Evolutionary conservation across 176 grass and related monocot genomes (phyloP), one percentile per base, ranked within the genome.

Genomic region (Otatea glauca): DNA sequence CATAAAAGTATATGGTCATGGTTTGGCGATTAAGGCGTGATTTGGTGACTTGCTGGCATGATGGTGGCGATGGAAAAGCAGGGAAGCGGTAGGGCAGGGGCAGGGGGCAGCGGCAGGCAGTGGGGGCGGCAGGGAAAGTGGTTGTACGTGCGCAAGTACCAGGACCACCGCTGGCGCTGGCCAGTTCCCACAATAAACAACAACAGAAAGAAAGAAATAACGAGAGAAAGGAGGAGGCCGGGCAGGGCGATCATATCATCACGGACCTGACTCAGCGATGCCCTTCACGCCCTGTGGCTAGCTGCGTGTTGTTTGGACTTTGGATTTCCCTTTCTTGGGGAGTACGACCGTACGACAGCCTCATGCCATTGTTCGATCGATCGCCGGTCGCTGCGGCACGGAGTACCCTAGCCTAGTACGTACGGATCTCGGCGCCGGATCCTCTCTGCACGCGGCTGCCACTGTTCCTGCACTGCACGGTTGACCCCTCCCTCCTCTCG

Each of bases 91-190:
- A 62, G 73, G 77, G 27, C 15, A 45, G 23, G 73, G 77, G 27
- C 15, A 45, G 23, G 11, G 11, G 42, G 34, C 37, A 42, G n/a
- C 75, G 41, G 35, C 51, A 24, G n/a, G 76, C 43, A 44, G 61
- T 70, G 50, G 88, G 83, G 65, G 37, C 56, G 73, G 5, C 72
- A 70, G 51, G 35, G 44, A 81, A 82, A 84, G 81, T 60, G 68
- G 68, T 14, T 64, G 82, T 80, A 59, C 76, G 69, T 69, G 82
- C 21, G 76, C 87, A 51, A 75, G 82, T 81, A 84, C 87, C 76
- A 75, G 82, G 81, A 84, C 87, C 87, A 85, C 80, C 34, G 23
- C 83, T 42, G 55, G 45, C 2, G 42, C 84, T 20, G 58, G 44
- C 25, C 39, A 64, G 59, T n/a, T 74, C 39, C 81, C 75, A 48